Evolutionary conservation across 805 yeast species (phyloP).

Genomic region (Monosporozyma aerobia): DNA sequence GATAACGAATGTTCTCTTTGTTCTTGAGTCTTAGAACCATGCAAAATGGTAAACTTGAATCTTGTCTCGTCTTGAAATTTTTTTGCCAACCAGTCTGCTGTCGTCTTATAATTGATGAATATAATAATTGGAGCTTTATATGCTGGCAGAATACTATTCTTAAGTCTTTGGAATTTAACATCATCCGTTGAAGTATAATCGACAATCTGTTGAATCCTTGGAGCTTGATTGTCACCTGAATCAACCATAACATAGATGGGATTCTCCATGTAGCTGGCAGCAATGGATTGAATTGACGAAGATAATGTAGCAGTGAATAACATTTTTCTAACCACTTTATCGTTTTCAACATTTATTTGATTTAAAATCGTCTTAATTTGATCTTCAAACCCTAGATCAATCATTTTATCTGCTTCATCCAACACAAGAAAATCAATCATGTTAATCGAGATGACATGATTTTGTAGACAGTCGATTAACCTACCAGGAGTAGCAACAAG

Average conservation of each 20-base stretch:
- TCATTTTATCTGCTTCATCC: constrained; percentile 96
- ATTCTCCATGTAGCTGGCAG: constrained; percentile 47
- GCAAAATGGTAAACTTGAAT: constrained; percentile 52
- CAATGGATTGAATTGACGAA: constrained; percentile 54
- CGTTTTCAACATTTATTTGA: constrained; percentile 28
- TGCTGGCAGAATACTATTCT: constrained; percentile 8
- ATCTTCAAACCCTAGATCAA: constrained; percentile 87
- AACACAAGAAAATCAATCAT: constrained; percentile 62
- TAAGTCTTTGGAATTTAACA: constrained; percentile 33
- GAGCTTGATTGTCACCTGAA: constrained; percentile 49
- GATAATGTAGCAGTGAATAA: constrained; percentile 97
- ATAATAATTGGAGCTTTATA: constrained; percentile 58
- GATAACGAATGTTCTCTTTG: constrained; percentile 72
- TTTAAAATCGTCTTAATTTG: constrained; percentile 56
- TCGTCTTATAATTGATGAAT: constrained; percentile 68
- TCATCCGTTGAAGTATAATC: constrained; percentile 40
- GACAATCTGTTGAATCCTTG: constrained; percentile 54
- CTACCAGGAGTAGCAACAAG: constrained; percentile 95
- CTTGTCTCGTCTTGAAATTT: constrained; percentile 38
- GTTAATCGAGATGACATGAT: constrained; percentile 49
- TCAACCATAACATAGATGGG: constrained; percentile 68
- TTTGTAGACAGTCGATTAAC: constrained; percentile 67
- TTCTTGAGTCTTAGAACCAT: constrained; percentile 81
- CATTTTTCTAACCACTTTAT: constrained; percentile 42
- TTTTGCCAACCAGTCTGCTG: constrained; percentile 59